Base-by-base conservation (phyloP, 2,329 filamentous ascomycete genomes). In the Paracoccidioides lutzii region DNA sequence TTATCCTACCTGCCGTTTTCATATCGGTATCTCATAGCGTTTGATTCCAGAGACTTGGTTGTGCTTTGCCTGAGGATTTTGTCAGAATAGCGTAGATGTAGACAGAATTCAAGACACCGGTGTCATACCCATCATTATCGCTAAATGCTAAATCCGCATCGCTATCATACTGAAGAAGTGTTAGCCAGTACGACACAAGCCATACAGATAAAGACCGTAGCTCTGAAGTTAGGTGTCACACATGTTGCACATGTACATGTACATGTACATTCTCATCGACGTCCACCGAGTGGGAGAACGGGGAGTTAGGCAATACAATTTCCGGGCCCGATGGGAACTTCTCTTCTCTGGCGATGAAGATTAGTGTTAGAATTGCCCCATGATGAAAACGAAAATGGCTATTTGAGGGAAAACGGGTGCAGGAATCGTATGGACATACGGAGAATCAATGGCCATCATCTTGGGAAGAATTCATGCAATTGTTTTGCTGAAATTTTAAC, bases 1-100 rank as follows among this genome's bases (percentile, higher is more conserved):
- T 45, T 5, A 45, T 4, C 43, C 8, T 32, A 45, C 43, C 43
- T 45, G 5, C 61, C 61, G 57, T 62, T 62, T 46, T 62, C 58
- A 35, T 58, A 59, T 44, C 58, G 53, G 55, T 59, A 62, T 14
- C 55, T 48, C 41, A 54, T 52, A 15, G 59, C 51, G 32, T 52
- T 58, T 32, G 60, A 61, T 14, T 52, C 52, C n/a, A 62, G 43
- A 12, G 55, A 55, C 22, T 30, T 42, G 8, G 57, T 54, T 35
- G 43, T 54, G 35, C 58, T 59, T 51, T 51, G 43, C 32, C 53
- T 56, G 41, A 14, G n/a, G 15, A 22, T 32, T 33, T 28, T 42
- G 50, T 52, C 38, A 52, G 37, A 42, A 28, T 10, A 5, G 28
- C 3, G 12, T 9, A n/a, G 7, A 5, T 3, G 28, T 48, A 15